A percentile compares a stretch with the other conserved stretches of the same genome.
Evolutionary conservation across 1,284 basidiomycete genomes (phyloP).

Genomic region (Ustilago vetiveriae): DNA sequence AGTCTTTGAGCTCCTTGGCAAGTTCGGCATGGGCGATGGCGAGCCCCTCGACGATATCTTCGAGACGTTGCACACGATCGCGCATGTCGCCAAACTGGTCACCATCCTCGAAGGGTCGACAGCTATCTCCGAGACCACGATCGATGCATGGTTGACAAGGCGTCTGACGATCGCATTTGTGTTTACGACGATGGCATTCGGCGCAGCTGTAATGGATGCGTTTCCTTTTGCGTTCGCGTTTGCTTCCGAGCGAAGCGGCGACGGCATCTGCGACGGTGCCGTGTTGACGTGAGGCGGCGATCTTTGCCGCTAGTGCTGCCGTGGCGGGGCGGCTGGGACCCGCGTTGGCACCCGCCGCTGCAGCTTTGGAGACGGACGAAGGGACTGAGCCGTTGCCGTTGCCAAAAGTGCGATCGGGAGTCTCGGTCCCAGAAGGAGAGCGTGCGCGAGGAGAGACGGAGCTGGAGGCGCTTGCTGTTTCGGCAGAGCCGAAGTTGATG

Average conservation of each 20-base stretch:
- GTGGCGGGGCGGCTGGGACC: slow-evolving; percentile 32
- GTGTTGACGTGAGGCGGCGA: slow-evolving; percentile 25
- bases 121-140: slow-evolving; percentile 58
- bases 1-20: slow-evolving; percentile 53
- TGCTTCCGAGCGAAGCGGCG: slow-evolving; percentile 54
- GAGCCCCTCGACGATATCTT: slow-evolving; percentile 63
- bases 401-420: slow-evolving; percentile 27
- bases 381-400: slow-evolving; percentile 13
- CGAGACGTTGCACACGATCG: slow-evolving; percentile 59
- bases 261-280: slow-evolving; percentile 58
- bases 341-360: slow-evolving; percentile 28
- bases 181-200: slow-evolving; percentile 62
- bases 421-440: slow-evolving; percentile 38
- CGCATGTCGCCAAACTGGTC: slow-evolving; percentile 62
- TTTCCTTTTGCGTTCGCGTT: slow-evolving; percentile 57
- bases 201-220: slow-evolving; percentile 64
- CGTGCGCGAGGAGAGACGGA: slow-evolving; percentile 34
- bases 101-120: slow-evolving; percentile 60
- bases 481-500: slow-evolving; percentile 16
- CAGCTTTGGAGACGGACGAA: slow-evolving; percentile 24
- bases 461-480: slow-evolving; percentile 24
- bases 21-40: slow-evolving; percentile 58
- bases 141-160: slow-evolving; percentile 63
- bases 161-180: slow-evolving; percentile 63
- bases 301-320: slow-evolving; percentile 31